Evolutionary conservation across 2,329 filamentous ascomycete species (phyloP).

Genomic region (Sporothrix globosa): DNA sequence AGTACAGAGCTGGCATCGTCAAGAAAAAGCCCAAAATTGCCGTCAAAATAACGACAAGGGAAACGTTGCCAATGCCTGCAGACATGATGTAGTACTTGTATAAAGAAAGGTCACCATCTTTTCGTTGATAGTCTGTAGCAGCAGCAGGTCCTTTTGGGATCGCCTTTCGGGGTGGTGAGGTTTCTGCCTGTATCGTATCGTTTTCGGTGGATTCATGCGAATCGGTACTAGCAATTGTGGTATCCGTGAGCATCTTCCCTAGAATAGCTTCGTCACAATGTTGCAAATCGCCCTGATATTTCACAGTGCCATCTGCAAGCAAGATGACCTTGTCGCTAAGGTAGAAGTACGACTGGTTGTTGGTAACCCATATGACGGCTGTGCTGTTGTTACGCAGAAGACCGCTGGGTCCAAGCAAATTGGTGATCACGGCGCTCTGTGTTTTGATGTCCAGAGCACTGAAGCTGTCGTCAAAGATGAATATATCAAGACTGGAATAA

Average conservation of each 20-base stretch:
- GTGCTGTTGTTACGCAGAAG: slow-evolving; percentile 39
- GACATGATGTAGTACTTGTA: slow-evolving; percentile 46
- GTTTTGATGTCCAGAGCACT: slow-evolving; percentile 46
- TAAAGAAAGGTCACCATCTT: slow-evolving; percentile 44
- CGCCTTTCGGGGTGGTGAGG: neutral
- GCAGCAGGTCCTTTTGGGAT: neutral
- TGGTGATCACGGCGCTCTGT: slow-evolving; percentile 40
- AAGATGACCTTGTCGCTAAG: slow-evolving; percentile 50
- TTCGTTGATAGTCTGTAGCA: slow-evolving; percentile 37
- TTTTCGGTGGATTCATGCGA: neutral
- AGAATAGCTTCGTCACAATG: neutral
- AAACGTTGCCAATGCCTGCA: slow-evolving; percentile 40
- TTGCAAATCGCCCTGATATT: slow-evolving; percentile 40
- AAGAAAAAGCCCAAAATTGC: slow-evolving; percentile 44
- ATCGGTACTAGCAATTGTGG: neutral
- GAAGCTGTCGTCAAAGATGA: slow-evolving; percentile 46
- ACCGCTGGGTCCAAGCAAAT: slow-evolving; percentile 42
- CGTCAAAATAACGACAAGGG: slow-evolving; percentile 39
- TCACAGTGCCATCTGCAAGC: slow-evolving; percentile 44
- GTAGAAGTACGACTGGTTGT: slow-evolving; percentile 44
- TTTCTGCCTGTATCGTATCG: neutral
- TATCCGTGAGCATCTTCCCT: neutral
- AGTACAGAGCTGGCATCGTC: slow-evolving; percentile 47
- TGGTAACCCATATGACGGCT: slow-evolving; percentile 44
- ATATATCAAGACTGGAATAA: slow-evolving; percentile 40